phyloP scores from a whole-genome alignment of 225 moss, liverwort and hornwort genomes.

The Lunularia cruciata region DNA sequence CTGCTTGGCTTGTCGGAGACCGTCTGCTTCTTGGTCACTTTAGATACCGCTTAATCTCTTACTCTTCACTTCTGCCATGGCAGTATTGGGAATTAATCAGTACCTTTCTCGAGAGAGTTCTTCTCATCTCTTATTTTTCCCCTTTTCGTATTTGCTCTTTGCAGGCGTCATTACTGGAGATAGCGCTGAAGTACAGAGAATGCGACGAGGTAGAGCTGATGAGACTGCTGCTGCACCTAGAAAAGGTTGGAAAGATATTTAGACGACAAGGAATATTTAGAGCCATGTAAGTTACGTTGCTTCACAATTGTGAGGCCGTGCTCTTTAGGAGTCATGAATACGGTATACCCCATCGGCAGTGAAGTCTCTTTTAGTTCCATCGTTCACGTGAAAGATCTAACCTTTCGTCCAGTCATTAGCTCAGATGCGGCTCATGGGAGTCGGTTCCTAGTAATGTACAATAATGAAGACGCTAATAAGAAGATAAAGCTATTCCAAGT shows the following conservation, averaged over 20 bases:
- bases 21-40: neutral
- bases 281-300: slow-evolving; percentile 20
- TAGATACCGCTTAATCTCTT: neutral
- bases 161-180: slow-evolving; percentile 45
- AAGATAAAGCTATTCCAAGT: too few relatives aligned
- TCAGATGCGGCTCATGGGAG: too few relatives aligned
- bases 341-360: too few relatives aligned
- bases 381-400: too few relatives aligned
- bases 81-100: neutral
- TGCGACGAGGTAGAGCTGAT: slow-evolving; percentile 48
- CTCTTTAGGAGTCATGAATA: too few relatives aligned
- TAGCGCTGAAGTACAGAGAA: slow-evolving; percentile 40
- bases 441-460: too few relatives aligned
- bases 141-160: neutral
- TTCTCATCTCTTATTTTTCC: neutral
- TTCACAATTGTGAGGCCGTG: too few relatives aligned
- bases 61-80: neutral
- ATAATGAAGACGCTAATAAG: too few relatives aligned
- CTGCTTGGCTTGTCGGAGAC: too few relatives aligned
- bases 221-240: slow-evolving; percentile 37
- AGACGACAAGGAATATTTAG: slow-evolving; percentile 44
- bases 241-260: slow-evolving; percentile 31
- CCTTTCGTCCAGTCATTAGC: too few relatives aligned
- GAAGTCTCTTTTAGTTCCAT: too few relatives aligned
- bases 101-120: too few relatives aligned